Conservation (phyloP, 2,329 filamentous ascomycete species). For the Botrytis cinerea region DNA sequence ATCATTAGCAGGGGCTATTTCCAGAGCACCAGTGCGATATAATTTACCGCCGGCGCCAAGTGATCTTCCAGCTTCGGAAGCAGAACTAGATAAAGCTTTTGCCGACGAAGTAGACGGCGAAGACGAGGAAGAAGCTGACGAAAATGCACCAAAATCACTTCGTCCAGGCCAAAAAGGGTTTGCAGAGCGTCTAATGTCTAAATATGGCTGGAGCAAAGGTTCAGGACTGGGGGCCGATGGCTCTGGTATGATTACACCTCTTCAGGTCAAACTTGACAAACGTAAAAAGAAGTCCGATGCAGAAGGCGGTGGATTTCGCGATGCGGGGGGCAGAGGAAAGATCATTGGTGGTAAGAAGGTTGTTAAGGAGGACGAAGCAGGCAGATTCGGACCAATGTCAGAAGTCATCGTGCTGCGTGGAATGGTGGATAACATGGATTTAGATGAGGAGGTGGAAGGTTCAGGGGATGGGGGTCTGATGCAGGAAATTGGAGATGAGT, state of each 20-base stretch:
- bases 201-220: conserved; percentile 91
- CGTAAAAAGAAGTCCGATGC: conserved; percentile 76
- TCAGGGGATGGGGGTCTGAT: conserved; percentile 65
- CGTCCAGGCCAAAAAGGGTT: conserved; percentile 82
- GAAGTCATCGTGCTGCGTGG: conserved; percentile 79
- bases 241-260: conserved; percentile 80
- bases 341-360: conserved; percentile 74
- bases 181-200: conserved; percentile 84
- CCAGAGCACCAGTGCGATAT: conserved; percentile 77
- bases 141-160: conserved; percentile 55
- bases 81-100: conserved; percentile 51
- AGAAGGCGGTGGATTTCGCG: conserved; percentile 76
- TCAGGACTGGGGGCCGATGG: conserved; percentile 80
- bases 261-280: conserved; percentile 84
- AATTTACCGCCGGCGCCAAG: conserved; percentile 53
- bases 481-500: conserved; percentile 95
- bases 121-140: conserved; percentile 39
- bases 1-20: conserved; percentile 61
- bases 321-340: conserved; percentile 66
- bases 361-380: conserved; percentile 45
- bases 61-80: conserved; percentile 54
- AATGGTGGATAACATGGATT: conserved; percentile 84
- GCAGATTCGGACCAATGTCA: conserved; percentile 72
- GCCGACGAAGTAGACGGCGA: conserved; percentile 43
- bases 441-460: conserved; percentile 73